Base-by-base conservation (phyloP, 768 basidiomycete genomes). In the Boletus speciosus region DNA sequence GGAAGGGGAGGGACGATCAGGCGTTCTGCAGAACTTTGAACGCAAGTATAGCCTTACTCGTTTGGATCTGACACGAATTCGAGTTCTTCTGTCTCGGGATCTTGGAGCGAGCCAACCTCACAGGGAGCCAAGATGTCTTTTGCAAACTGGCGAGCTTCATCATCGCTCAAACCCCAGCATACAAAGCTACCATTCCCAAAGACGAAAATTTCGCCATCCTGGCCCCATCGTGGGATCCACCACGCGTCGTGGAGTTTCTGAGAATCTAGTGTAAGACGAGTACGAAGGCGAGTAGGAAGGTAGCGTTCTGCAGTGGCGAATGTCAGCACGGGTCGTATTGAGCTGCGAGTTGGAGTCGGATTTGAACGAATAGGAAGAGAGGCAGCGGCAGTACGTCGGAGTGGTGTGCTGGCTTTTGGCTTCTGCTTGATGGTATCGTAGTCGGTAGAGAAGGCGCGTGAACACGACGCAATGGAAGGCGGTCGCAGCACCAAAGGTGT, bases 61-160 rank as follows among this genome's bases (percentile, higher is more conserved):
- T 77, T 86, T 36, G 90, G 90, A 71, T 97, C 94, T 27, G 88
- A 85, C 12, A 94, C 90, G 70, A 94, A 96, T 66, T 97, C 94
- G 47, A 97, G 77, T 62, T 94, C 93, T 64, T 94, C 93, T 12
- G 88, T 88, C 74, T 94, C 93, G 16, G 81, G 74, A 49, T 86
- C 86, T 27, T 68, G 76, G 50, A 94, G 74, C 4, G 81, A 76
- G 4, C 78, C 81, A 9, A 93, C 74, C 66, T 92, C 84, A 27
- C 85, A 80, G 23, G 72, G 76, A 37, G 71, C 70, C 43, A 92
- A 74, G 31, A 93, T 77, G 48, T 89, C 78, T 25, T 72, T 67
- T 23, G 83, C 79, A 67, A 95, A 94, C 44, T 71, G 73, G 55
- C 74, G 76, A 2, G 88, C 93, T 37, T 89, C 89, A 9, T 78